Evolutionary conservation across 352 stramenopile species (phyloP).

Genomic region (Nothophytophthora sp.): DNA sequence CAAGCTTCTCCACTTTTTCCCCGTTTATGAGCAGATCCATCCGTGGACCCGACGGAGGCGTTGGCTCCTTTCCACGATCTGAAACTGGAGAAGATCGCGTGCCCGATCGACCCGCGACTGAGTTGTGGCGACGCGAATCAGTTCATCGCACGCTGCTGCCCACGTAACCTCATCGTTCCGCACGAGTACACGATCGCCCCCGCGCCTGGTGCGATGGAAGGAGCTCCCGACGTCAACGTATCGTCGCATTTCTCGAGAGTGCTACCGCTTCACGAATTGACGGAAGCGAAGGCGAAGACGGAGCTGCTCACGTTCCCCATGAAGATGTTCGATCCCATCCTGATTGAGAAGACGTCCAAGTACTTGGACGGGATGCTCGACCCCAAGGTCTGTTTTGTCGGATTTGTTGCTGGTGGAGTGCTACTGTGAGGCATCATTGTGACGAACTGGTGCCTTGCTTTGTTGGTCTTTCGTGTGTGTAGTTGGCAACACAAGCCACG

Average conservation of each 20-base stretch:
- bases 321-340: conserved; percentile 66
- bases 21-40: conserved; percentile 48
- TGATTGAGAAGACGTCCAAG: conserved; percentile 75
- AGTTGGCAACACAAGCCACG: conserved; percentile 57
- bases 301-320: conserved; percentile 75
- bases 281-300: conserved; percentile 61
- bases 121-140: conserved; percentile 87
- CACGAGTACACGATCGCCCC: conserved; percentile 53
- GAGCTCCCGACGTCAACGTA: conserved; percentile 20
- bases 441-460: background rate
- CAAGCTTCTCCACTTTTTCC: background rate
- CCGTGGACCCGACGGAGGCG: conserved; percentile 46
- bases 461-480: background rate
- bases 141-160: conserved; percentile 78
- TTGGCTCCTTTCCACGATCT: conserved; percentile 60
- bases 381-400: conserved; percentile 41
- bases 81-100: conserved; percentile 77
- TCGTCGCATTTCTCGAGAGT: conserved; percentile 73
- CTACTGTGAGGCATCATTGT: background rate
- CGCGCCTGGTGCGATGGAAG: conserved; percentile 6
- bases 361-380: conserved; percentile 86
- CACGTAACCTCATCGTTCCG: conserved; percentile 68
- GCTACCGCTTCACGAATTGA: conserved; percentile 74
- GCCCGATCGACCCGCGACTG: conserved; percentile 75
- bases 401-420: background rate